phyloP scores from a whole-genome alignment of 2,329 filamentous ascomycete genomes.

The Lachnellula subtilissima region DNA sequence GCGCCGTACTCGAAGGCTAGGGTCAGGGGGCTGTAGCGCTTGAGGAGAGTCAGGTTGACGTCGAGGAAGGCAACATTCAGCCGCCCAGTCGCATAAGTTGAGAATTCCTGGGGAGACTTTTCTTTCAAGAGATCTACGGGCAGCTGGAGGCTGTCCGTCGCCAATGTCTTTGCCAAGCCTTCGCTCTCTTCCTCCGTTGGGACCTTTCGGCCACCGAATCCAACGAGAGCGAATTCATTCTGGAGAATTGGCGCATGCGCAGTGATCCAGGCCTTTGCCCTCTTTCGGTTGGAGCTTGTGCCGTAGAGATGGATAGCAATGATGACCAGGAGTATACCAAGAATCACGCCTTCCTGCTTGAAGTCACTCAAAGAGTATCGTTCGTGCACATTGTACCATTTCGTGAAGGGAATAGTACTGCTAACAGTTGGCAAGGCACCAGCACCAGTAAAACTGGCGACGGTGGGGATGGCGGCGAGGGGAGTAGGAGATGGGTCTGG shows the following conservation, averaged over 20 bases:
- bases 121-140: constrained; percentile 67
- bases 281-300: constrained; percentile 70
- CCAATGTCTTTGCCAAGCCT: constrained; percentile 35
- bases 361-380: constrained; percentile 81
- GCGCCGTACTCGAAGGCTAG: constrained; percentile 60
- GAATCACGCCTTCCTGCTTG: constrained; percentile 76
- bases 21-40: constrained; percentile 28
- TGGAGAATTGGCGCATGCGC: constrained; percentile 68
- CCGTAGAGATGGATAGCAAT: constrained; percentile 78
- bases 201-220: constrained; percentile 58
- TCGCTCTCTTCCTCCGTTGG: constrained; percentile 41
- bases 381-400: constrained; percentile 97
- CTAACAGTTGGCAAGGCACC: constrained; percentile 40
- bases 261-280: constrained; percentile 74
- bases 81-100: constrained; percentile 82
- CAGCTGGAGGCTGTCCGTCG: constrained; percentile 36
- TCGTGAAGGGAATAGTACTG: constrained; percentile 66
- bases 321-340: constrained; percentile 69
- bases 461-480: constrained; percentile 39
- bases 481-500: constrained; percentile 59
- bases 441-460: constrained; percentile 43
- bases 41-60: constrained; percentile 44
- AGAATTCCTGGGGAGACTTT: constrained; percentile 81
- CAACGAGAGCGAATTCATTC: constrained; percentile 81
- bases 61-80: constrained; percentile 92